These are phyloP conservation scores for Parastagonospora nodorum DNA, from an alignment of 2,329 filamentous ascomycete genomes.

Conservation along the genomic window DNA sequence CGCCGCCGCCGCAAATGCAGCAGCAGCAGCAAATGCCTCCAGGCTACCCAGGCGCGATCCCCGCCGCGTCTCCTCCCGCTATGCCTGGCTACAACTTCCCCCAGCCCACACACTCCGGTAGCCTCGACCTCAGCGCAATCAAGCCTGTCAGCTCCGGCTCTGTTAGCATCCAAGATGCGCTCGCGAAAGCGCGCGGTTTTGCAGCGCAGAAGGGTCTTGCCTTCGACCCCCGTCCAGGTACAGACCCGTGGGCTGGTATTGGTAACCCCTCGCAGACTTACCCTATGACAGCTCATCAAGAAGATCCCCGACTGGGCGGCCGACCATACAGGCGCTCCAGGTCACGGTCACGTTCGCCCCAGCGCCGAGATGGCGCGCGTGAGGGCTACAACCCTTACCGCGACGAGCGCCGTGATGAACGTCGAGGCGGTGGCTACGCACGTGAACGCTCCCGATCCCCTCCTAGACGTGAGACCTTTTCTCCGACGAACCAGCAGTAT, in stretches of 20 bases:
- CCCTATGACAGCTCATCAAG: slow-evolving; percentile 44
- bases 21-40: slow-evolving; percentile 50
- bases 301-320: slow-evolving; percentile 56
- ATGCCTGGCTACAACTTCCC: slow-evolving; percentile 60
- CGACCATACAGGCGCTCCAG: slow-evolving; percentile 70
- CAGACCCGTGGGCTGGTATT: slow-evolving; percentile 50
- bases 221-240: slow-evolving; percentile 51
- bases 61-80: slow-evolving; percentile 48
- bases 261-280: slow-evolving; percentile 37
- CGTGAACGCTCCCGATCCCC: slow-evolving; percentile 76
- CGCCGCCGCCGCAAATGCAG: slow-evolving; percentile 51
- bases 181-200: slow-evolving; percentile 82
- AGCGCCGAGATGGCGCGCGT: slow-evolving; percentile 70
- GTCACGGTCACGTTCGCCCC: slow-evolving; percentile 65
- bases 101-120: slow-evolving; percentile 74
- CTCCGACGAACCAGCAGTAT: slow-evolving; percentile 59
- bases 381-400: slow-evolving; percentile 82
- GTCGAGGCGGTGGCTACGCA: slow-evolving; percentile 61
- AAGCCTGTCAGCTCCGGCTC: slow-evolving; percentile 80
- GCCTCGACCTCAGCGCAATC: slow-evolving; percentile 78
- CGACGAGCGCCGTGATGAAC: slow-evolving; percentile 79
- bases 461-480: slow-evolving; percentile 64
- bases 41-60: slow-evolving; percentile 51
- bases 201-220: slow-evolving; percentile 77
- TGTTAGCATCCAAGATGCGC: slow-evolving; percentile 81